Percentiles rank a stretch among this genome's conserved stretches.
These are phyloP conservation scores for Ceratopteris richardii DNA, from an alignment of 75 land plant genomes.

Conservation along the genomic window DNA sequence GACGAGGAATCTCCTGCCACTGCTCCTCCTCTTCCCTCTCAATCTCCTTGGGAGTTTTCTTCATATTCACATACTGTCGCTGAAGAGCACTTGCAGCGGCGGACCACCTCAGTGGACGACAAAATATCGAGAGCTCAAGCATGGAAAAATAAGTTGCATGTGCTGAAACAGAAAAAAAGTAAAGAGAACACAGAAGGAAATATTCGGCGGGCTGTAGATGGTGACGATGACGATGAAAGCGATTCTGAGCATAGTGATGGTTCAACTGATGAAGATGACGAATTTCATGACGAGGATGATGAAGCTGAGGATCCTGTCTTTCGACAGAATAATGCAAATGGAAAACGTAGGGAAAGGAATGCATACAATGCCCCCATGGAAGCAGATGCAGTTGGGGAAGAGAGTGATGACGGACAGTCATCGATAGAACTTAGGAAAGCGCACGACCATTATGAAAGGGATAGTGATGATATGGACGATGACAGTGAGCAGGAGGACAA, in stretches of 20 bases:
- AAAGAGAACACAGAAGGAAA: no score
- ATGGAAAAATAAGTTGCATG: slow-evolving; percentile 11
- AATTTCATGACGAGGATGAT: no score
- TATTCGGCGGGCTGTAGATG: not conserved
- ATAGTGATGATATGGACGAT: slow-evolving; percentile 29
- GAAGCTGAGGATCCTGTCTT: no score
- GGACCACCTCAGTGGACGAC: slow-evolving; percentile 77
- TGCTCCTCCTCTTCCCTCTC: slow-evolving; percentile 14
- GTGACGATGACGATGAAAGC: slow-evolving; percentile 17
- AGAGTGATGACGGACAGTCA: no score
- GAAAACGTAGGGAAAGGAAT: no score
- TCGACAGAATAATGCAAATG: slow-evolving; percentile 7
- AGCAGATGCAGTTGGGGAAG: no score
- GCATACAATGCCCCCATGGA: no score
- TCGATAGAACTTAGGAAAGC: no score
- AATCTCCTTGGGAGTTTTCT: slow-evolving; percentile 94
- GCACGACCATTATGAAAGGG: no score
- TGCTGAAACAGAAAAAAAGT: not conserved
- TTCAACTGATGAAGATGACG: slow-evolving; percentile 19
- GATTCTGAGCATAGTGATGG: slow-evolving; percentile 27
- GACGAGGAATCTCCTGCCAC: slow-evolving; percentile 6
- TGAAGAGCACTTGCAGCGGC: slow-evolving; percentile 60
- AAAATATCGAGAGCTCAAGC: slow-evolving; percentile 37
- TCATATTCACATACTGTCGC: slow-evolving; percentile 60
- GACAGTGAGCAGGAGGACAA: slow-evolving; percentile 7